Base-by-base conservation (phyloP, 2,329 filamentous ascomycete genomes). In the Amphichorda felina region DNA sequence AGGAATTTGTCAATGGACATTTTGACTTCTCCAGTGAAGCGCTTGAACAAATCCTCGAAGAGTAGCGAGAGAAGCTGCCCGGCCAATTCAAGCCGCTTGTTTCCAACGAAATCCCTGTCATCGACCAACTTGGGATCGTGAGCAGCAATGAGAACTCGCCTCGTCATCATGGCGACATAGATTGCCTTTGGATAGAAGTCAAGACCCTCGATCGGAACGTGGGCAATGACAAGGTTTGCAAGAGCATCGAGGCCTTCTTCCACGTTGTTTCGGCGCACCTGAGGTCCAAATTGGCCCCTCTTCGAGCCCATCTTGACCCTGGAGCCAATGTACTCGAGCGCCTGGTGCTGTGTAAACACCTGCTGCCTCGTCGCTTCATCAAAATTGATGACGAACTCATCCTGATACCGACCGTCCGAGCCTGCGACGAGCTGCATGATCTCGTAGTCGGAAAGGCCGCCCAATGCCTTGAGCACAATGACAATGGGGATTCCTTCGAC, bases 41-140 rank as follows among this genome's bases (percentile, higher is more conserved):
- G 83, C 64, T 98, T 98, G 74, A 98, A 98, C 40, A 95, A 61
- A 66, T 98, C 93, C 58, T 98, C 93, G 46, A 98, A 98, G 0
- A 98, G 70, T 1, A 98, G 70, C 3, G 91, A 88, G 41, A 98
- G 64, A 53, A 98, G 79, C 59, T 96, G 91, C 1, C 91, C 91
- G 36, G 93, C 93, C 59, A 98, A 59, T 57, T 98, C 91, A 30
- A 98, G 67, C 40, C 91, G 78, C 61, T 98, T 98, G 63, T 98
- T 98, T 45, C 91, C 91, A 21, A 98, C 87, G 50, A 96, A 98
- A 60, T 98, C 93, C 52, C 91, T 75, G 55, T 98, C 91, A 48
- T 98, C 91, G 2, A 98, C 86, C 36, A 96, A 66, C 38, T 82
- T 86, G 2, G 83, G 75, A 50, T 98, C 85, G 40, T 91, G 82